phyloP scores from a whole-genome alignment of 345 rosid species.

The Clarkia xantiana region DNA sequence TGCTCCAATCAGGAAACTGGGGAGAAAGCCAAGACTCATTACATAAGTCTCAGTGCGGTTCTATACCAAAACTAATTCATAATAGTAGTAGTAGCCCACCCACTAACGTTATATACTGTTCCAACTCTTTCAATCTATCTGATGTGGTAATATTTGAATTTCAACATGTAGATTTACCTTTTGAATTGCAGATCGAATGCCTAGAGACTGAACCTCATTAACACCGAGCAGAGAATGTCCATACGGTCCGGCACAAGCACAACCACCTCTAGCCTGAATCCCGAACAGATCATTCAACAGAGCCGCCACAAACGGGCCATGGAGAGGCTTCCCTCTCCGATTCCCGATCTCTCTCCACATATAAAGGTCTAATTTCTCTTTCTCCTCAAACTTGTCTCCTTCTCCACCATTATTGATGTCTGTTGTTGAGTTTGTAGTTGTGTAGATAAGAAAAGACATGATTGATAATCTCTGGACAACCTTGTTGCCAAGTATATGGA shows the following conservation, averaged over 20 bases:
- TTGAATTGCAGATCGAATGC: conserved; percentile 25
- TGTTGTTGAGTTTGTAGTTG: conserved; percentile 14
- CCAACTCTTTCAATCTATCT: too few species aligned
- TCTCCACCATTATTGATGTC: background rate
- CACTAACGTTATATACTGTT: too few species aligned
- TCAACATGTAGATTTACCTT: too few species aligned
- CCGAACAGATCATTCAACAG: conserved; percentile 54
- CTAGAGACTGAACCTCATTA: conserved; percentile 11
- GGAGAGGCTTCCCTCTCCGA: conserved; percentile 35
- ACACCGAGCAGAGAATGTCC: conserved; percentile 37
- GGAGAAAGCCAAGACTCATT: too few species aligned
- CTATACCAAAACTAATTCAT: too few species aligned
- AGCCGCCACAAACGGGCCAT: conserved; percentile 36
- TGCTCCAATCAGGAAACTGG: too few species aligned
- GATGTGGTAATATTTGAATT: too few species aligned
- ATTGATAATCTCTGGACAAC: conserved; percentile 24
- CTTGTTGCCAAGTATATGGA: conserved; percentile 31
- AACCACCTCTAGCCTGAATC: conserved; percentile 50
- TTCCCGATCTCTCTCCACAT: conserved; percentile 31
- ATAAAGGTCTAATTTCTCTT: conserved; percentile 3
- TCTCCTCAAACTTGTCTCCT: background rate
- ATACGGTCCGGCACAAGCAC: conserved; percentile 64
- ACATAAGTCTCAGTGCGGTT: too few species aligned
- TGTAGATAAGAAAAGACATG: conserved; percentile 34
- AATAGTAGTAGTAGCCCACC: too few species aligned